Evolutionary conservation across 257 asterid genomes (phyloP), one percentile per base, ranked within the genome.

Genomic region (Oldenlandia corymbosa): DNA sequence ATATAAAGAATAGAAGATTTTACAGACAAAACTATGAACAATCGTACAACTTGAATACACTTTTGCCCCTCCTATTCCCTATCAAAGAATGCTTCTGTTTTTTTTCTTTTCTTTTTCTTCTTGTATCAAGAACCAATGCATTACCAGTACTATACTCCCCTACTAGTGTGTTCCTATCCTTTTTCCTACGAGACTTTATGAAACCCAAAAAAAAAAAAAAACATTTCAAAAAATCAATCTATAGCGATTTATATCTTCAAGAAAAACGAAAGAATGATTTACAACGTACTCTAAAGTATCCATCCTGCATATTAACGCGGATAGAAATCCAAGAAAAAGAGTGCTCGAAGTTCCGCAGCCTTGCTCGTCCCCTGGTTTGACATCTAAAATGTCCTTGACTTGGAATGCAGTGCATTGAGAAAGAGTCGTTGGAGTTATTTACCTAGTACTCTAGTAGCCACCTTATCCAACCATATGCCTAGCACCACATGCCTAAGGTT

Each of bases 371-470:
- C 90, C 95, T 27, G 97, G 94, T 75, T 87, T 75, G 67, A 93
- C 97, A 17, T 85, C 96, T 21, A 80, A 71, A 83, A 89, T 89
- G 69, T 90, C 99, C 83, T 85, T 89, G 56, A 74, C 91, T 70
- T 81, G 77, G 18, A 93, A 80, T 10, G 97, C 75, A 49, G 72
- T 75, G 95, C 79, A 81, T 51, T 17, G 42, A 59, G 26, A 56
- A 39, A 39, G 1, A 6, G 23, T 27, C 47, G 14, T 73, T 20
- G 56, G 62, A 54, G 55, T 20, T 2, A 11, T 28, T 21, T 43
- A 42, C 30, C 39, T 34, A 34, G n/a, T n/a, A n/a, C n/a, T n/a
- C n/a, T n/a, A n/a, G 9, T 31, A 18, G 27, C 56, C 21, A 28
- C 55, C 53, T 27, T 26, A 53, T 37, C 21, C 12, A 34, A n/a